phyloP scores from a whole-genome alignment of 306 rosid genomes.

The Leucaena leucocephala region DNA sequence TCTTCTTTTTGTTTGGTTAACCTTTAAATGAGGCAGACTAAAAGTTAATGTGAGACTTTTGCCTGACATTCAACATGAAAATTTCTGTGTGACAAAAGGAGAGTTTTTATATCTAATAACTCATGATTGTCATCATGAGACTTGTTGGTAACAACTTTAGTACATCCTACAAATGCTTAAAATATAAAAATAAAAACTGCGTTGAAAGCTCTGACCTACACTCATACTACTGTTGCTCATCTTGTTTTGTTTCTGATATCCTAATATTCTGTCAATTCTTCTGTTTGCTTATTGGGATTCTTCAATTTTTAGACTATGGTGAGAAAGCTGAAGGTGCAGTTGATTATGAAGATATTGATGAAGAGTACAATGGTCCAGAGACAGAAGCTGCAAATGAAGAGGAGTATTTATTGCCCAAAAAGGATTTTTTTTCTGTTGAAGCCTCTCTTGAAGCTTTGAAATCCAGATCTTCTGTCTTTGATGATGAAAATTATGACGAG shows the following conservation, averaged over 20 bases:
- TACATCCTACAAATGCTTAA: neutral
- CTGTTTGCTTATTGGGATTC: conserved; percentile 40
- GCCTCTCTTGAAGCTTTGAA: conserved; percentile 62
- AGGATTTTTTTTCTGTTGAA: conserved; percentile 63
- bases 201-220: neutral
- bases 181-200: neutral
- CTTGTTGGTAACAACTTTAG: neutral
- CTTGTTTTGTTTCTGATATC: conserved; percentile 16
- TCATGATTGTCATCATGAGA: conserved; percentile 7
- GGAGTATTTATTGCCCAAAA: conserved; percentile 83
- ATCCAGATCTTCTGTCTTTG: conserved; percentile 67
- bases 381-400: conserved; percentile 82
- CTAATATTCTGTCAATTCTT: conserved; percentile 32
- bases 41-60: neutral
- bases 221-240: neutral
- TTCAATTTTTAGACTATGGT: conserved; percentile 64
- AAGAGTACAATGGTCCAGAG: conserved; percentile 95
- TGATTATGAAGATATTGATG: conserved; percentile 96
- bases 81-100: neutral
- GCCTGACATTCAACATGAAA: neutral
- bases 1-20: neutral
- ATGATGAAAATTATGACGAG: conserved; percentile 92
- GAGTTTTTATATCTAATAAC: neutral
- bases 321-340: conserved; percentile 93
- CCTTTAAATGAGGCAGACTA: neutral